These are phyloP conservation scores for Hansenula anomala DNA, from an alignment of 1,139 yeast species.

Conservation along the genomic window DNA sequence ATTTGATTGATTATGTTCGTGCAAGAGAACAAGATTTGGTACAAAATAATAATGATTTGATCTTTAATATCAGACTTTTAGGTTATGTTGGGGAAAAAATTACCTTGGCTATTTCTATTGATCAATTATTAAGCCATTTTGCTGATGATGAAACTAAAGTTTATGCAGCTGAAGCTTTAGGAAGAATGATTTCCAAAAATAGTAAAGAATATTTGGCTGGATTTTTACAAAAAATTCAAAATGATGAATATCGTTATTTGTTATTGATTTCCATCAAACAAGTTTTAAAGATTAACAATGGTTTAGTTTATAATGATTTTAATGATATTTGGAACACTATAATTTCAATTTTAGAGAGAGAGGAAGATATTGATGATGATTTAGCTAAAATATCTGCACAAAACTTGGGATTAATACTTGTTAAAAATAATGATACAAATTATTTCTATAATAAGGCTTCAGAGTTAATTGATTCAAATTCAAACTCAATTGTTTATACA, in stretches of 20 bases:
- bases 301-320: constrained; percentile 12
- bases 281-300: constrained; percentile 27
- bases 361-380: constrained; percentile 23
- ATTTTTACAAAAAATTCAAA: constrained; percentile 27
- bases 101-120: constrained; percentile 13
- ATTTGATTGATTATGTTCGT: constrained; percentile 28
- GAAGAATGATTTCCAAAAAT: constrained; percentile 41
- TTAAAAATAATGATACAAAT: constrained; percentile 18
- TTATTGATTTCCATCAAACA: constrained; percentile 36
- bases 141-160: constrained; percentile 36
- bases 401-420: constrained; percentile 29
- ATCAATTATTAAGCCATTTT: constrained; percentile 15
- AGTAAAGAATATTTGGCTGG: constrained; percentile 30
- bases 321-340: constrained; percentile 20
- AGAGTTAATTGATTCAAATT: constrained; percentile 12
- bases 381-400: constrained; percentile 30
- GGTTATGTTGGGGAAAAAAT: constrained; percentile 19
- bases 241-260: constrained; percentile 26
- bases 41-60: constrained; percentile 22
- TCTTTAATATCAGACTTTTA: constrained; percentile 21
- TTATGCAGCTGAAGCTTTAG: constrained; percentile 51
- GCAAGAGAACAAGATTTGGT: constrained; percentile 30
- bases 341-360: constrained; percentile 9
- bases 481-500: constrained; percentile 17
- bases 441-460: constrained; percentile 18